phyloP scores from a whole-genome alignment of 805 yeast genomes.

The Hanseniaspora mollemarum region DNA sequence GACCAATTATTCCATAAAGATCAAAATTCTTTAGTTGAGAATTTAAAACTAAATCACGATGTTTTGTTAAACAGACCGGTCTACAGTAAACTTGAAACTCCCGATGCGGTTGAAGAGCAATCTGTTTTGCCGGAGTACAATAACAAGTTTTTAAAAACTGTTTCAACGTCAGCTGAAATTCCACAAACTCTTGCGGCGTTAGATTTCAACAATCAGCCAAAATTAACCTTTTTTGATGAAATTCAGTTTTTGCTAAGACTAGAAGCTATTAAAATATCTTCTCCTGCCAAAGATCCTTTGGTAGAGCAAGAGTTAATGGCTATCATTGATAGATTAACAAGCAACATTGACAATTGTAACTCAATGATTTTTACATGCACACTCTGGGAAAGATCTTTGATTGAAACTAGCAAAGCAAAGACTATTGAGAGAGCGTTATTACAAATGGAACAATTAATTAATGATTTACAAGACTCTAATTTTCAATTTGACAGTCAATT shows the following conservation, averaged over 20 bases:
- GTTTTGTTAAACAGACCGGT: slow-evolving; percentile 62
- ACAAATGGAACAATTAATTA: slow-evolving; percentile 85
- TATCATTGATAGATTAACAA: slow-evolving; percentile 57
- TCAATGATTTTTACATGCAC: slow-evolving; percentile 75
- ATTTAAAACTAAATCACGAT: slow-evolving; percentile 59
- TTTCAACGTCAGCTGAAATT: slow-evolving; percentile 48
- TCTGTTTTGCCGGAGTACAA: slow-evolving; percentile 32
- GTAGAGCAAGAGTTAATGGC: slow-evolving; percentile 79
- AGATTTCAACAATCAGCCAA: slow-evolving; percentile 78
- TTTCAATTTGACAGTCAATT: slow-evolving; percentile 44
- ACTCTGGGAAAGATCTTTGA: slow-evolving; percentile 76
- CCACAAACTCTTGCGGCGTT: slow-evolving; percentile 42
- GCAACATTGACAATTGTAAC: slow-evolving; percentile 37
- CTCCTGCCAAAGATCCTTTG: slow-evolving; percentile 60
- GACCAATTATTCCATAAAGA: slow-evolving; percentile 3
- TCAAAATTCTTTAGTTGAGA: slow-evolving; percentile 30
- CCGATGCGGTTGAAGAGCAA: slow-evolving; percentile 37
- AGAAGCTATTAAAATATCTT: slow-evolving; percentile 49
- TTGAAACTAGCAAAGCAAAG: slow-evolving; percentile 69
- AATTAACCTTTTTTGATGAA: slow-evolving; percentile 54
- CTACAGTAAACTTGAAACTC: slow-evolving; percentile 44
- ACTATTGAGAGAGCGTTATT: slow-evolving; percentile 89
- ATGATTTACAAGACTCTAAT: slow-evolving; percentile 58
- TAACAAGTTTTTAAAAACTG: slow-evolving; percentile 49
- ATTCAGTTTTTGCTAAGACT: slow-evolving; percentile 63